Evolutionary conservation across 176 grass and related monocot species (phyloP).

Genomic region (Eragrostis nindensis): DNA sequence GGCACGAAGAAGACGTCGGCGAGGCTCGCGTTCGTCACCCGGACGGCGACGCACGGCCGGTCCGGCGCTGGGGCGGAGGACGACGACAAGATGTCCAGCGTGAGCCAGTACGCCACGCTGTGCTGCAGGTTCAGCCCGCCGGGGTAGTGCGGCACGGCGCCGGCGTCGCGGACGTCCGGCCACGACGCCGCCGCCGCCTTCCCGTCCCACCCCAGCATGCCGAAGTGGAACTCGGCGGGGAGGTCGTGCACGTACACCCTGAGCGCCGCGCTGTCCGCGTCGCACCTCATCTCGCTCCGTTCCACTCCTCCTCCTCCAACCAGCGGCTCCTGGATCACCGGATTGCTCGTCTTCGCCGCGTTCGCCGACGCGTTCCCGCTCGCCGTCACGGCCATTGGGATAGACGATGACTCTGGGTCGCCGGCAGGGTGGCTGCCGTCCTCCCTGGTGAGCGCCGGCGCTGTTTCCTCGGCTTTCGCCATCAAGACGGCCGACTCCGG

Average conservation of each 20-base stretch:
- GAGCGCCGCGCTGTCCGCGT: conserved; percentile 42
- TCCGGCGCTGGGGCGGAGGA: conserved; percentile 26
- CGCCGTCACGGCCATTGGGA: neutral
- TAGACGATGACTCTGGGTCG: neutral
- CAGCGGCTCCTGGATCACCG: neutral
- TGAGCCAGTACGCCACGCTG: conserved; percentile 90
- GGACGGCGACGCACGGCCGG: conserved; percentile 61
- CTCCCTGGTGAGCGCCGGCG: conserved; percentile 18
- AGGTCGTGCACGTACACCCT: conserved; percentile 82
- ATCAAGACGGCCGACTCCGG: conserved; percentile 42
- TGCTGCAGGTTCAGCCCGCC: conserved; percentile 92
- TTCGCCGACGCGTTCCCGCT: neutral
- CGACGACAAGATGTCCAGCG: conserved; percentile 76
- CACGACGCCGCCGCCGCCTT: conserved; percentile 48
- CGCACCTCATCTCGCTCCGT: conserved; percentile 38
- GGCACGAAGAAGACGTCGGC: conserved; percentile 87
- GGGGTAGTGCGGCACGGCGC: conserved; percentile 66
- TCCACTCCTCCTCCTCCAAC: neutral
- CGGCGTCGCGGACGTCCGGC: conserved; percentile 58
- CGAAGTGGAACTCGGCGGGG: conserved; percentile 78
- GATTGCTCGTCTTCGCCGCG: neutral
- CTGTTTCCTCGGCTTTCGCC: conserved; percentile 12
- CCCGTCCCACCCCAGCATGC: conserved; percentile 74
- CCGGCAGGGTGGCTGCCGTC: neutral
- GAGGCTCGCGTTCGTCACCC: conserved; percentile 65